A percentile compares a stretch with the other conserved stretches of the same genome.
These are phyloP conservation scores for Xylariaceae sp. DNA, from an alignment of 2,329 filamentous ascomycete genomes.

Conservation along the genomic window DNA sequence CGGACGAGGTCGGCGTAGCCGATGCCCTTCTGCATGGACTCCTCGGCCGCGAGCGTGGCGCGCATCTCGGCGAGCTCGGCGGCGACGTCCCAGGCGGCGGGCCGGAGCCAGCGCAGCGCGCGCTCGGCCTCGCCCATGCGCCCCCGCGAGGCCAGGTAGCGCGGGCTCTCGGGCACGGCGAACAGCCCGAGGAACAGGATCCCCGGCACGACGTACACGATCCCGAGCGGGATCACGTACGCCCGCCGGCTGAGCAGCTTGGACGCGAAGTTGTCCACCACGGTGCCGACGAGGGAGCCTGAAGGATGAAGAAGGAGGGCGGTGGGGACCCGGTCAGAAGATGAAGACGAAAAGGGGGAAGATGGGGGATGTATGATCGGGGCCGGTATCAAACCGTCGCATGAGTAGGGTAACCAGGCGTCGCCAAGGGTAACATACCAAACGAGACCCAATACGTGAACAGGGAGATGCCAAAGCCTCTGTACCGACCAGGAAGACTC, in stretches of 20 bases:
- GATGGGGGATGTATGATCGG: too few relatives aligned
- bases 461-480: slow-evolving; percentile 38
- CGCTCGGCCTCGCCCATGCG: slow-evolving; percentile 22
- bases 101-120: slow-evolving; percentile 26
- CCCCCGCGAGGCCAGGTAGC: slow-evolving; percentile 31
- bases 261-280: slow-evolving; percentile 41
- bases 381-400: too few relatives aligned
- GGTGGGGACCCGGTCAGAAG: slow-evolving; percentile 17
- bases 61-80: slow-evolving; percentile 31
- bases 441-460: slow-evolving; percentile 42
- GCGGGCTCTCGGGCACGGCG: slow-evolving; percentile 33
- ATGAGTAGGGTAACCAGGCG: too few relatives aligned
- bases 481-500: slow-evolving; percentile 36
- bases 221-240: slow-evolving; percentile 22
- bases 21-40: slow-evolving; percentile 22
- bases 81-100: slow-evolving; percentile 21
- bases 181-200: slow-evolving; percentile 29
- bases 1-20: slow-evolving; percentile 39
- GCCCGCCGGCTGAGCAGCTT: slow-evolving; percentile 16
- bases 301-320: slow-evolving; percentile 12
- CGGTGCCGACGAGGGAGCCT: slow-evolving; percentile 41
- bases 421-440: slow-evolving; percentile 30
- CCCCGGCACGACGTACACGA: slow-evolving; percentile 26
- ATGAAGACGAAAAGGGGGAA: too few relatives aligned
- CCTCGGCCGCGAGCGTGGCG: slow-evolving; percentile 28